phyloP scores from a whole-genome alignment of 2,329 filamentous ascomycete genomes.

The Alternaria angustiovoidea region DNA sequence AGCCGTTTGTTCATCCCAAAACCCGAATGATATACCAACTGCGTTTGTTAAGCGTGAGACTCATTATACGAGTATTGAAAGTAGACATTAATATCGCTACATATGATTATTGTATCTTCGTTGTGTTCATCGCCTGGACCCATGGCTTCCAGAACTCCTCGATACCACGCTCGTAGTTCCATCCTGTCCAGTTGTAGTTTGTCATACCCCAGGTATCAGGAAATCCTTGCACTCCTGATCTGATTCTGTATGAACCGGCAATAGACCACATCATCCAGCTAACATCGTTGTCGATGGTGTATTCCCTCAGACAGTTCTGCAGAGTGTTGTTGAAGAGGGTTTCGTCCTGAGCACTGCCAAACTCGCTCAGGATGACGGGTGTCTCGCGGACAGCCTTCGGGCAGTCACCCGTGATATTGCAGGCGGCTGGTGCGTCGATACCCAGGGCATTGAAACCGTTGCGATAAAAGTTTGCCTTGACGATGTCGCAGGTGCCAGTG shows the following conservation, averaged over 20 bases:
- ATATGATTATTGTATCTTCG: constrained; percentile 15
- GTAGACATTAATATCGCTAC: neutral
- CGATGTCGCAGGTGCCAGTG: constrained; percentile 58
- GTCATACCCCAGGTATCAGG: constrained; percentile 60
- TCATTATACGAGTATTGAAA: neutral
- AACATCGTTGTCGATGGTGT: constrained; percentile 55
- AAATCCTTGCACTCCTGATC: constrained; percentile 57
- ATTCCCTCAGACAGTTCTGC: constrained; percentile 57
- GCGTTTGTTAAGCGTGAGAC: neutral
- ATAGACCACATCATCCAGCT: constrained; percentile 62
- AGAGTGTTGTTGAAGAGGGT: constrained; percentile 56
- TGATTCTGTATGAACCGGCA: constrained; percentile 58
- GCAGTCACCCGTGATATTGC: constrained; percentile 48
- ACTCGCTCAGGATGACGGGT: constrained; percentile 50
- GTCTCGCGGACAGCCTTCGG: constrained; percentile 45
- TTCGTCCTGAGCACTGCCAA: constrained; percentile 49
- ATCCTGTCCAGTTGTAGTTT: constrained; percentile 58
- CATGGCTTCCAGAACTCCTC: constrained; percentile 62
- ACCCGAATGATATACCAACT: neutral
- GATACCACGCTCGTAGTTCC: constrained; percentile 57
- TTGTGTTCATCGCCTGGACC: constrained; percentile 53
- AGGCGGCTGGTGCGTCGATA: constrained; percentile 46
- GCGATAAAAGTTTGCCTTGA: constrained; percentile 60
- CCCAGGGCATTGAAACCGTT: constrained; percentile 60
- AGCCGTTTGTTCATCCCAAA: neutral